Evolutionary conservation across 495 filamentous ascomycete species (phyloP).

Genomic region (Penicillium manginii): DNA sequence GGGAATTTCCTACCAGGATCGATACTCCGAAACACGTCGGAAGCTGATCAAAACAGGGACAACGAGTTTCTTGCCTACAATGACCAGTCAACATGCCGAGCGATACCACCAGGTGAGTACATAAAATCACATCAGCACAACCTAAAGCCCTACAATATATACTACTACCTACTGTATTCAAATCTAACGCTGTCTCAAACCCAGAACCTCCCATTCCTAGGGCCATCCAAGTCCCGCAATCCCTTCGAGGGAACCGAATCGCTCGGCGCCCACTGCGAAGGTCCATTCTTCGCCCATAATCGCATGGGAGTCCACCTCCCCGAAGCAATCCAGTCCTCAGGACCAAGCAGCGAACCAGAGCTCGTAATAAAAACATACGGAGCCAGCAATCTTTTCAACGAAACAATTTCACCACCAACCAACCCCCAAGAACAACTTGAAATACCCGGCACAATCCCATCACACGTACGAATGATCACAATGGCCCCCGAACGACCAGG

Average conservation of each 20-base stretch:
- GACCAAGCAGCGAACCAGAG: constrained; percentile 13
- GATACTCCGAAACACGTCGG: constrained; percentile 58
- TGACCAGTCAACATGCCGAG: constrained; percentile 26
- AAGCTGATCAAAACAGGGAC: constrained; percentile 68
- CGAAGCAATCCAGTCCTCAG: constrained; percentile 44
- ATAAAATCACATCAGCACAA: no score
- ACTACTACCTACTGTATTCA: no score
- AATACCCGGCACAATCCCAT: constrained; percentile 10
- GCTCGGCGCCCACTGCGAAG: constrained; percentile 74
- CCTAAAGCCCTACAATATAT: no score
- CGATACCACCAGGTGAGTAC: constrained; percentile 32
- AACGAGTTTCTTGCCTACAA: constrained; percentile 66
- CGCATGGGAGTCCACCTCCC: constrained; percentile 67
- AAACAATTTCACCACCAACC: constrained; percentile 1
- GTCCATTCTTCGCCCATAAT: constrained; percentile 67
- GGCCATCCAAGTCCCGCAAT: constrained; percentile 49
- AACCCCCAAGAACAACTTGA: constrained; percentile 4
- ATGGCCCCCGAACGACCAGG: constrained; percentile 65
- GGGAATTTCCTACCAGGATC: constrained; percentile 56
- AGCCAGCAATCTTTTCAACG: constrained; percentile 11
- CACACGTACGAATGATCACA: constrained; percentile 64
- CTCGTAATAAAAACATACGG: constrained; percentile 11
- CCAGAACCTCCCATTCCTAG: constrained; percentile 57
- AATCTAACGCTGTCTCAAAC: neutral
- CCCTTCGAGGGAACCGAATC: constrained; percentile 59